Evolutionary conservation across 805 yeast genomes (phyloP).

Genomic region (Kluyveromyces aestuarii): DNA sequence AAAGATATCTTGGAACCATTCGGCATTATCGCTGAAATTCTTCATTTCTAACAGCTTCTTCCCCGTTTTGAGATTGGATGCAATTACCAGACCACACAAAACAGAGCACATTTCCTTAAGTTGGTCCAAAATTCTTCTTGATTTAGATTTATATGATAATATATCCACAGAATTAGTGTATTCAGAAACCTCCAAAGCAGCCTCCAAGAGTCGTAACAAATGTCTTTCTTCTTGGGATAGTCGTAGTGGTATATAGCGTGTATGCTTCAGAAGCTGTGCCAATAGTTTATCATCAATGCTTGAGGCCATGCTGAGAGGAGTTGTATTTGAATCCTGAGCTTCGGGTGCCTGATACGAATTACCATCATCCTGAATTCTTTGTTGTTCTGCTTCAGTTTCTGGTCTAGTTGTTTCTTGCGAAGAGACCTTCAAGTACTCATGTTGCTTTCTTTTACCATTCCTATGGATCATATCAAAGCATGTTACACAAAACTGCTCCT

Average conservation of each 20-base stretch:
- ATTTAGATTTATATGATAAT: constrained; percentile 52
- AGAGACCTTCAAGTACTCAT: constrained; percentile 27
- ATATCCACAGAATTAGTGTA: constrained; percentile 76
- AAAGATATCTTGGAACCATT: constrained; percentile 62
- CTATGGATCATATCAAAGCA: constrained; percentile 62
- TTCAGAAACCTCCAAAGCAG: constrained; percentile 70
- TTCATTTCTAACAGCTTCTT: constrained; percentile 54
- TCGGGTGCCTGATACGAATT: constrained; percentile 14
- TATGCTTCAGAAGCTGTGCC: constrained; percentile 34
- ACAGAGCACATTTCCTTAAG: constrained; percentile 71
- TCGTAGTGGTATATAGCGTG: constrained; percentile 59
- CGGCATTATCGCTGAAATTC: constrained; percentile 59
- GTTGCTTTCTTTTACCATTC: constrained; percentile 52
- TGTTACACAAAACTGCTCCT: constrained; percentile 59
- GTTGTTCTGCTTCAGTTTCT: constrained; percentile 10
- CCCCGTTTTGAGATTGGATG: constrained; percentile 66
- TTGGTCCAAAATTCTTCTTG: constrained; percentile 64
- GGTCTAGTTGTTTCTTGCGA: constrained; percentile 7
- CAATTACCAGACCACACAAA: constrained; percentile 68
- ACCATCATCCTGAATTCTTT: constrained; percentile 9
- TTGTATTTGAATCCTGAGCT: constrained; percentile 14
- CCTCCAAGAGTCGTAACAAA: constrained; percentile 55
- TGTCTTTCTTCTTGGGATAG: constrained; percentile 62
- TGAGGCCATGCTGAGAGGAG: constrained; percentile 4
- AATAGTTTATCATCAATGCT: constrained; percentile 25